Conservation (phyloP, 2,329 filamentous ascomycete species). For the Aspergillus nomiae region DNA sequence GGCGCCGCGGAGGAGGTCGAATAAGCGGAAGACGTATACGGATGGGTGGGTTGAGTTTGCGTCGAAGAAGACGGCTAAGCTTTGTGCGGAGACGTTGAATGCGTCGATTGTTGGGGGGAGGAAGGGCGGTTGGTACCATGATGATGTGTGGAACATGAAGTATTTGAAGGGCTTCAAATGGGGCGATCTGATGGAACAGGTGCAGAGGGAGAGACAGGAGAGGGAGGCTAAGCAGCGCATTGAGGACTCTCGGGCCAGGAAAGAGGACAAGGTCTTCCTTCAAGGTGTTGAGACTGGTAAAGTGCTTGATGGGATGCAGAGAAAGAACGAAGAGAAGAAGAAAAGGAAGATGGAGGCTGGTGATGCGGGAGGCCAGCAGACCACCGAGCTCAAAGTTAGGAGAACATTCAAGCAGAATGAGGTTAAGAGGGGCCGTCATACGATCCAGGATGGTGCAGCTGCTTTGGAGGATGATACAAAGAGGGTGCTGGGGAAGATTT, state of each 20-base stretch:
- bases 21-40: conserved; percentile 46
- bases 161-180: conserved; percentile 47
- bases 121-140: conserved; percentile 49
- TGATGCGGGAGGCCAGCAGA: conserved; percentile 17
- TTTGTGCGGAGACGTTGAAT: conserved; percentile 49
- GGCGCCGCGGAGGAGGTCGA: conserved; percentile 30
- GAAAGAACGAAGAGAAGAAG: conserved; percentile 44
- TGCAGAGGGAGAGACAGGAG: conserved; percentile 45
- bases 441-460: conserved; percentile 26
- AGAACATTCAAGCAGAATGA: conserved; percentile 48
- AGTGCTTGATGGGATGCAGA: conserved; percentile 46
- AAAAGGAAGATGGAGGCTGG: conserved; percentile 27
- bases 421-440: conserved; percentile 31
- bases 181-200: conserved; percentile 49
- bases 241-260: conserved; percentile 44
- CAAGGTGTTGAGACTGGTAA: conserved; percentile 45
- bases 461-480: conserved; percentile 42
- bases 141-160: conserved; percentile 51
- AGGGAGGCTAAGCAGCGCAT: conserved; percentile 44
- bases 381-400: conserved; percentile 26
- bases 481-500: conserved; percentile 50
- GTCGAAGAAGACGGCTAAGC: conserved; percentile 48
- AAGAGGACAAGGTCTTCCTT: conserved; percentile 48
- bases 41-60: conserved; percentile 52
- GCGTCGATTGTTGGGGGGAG: conserved; percentile 45